Evolutionary conservation across 306 rosid genomes (phyloP).

Genomic region (Dryas alaskensis): DNA sequence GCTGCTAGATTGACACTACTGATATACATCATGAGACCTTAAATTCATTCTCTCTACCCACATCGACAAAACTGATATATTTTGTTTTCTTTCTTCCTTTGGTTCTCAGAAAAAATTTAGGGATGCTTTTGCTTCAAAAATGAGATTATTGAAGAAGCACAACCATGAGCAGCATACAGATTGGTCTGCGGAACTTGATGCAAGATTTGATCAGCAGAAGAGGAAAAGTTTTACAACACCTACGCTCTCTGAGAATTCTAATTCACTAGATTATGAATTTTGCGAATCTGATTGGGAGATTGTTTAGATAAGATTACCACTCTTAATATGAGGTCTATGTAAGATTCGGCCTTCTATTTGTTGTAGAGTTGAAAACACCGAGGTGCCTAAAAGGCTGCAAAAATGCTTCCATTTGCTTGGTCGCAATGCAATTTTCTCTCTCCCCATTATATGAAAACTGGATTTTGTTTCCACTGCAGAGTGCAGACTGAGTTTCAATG

Average conservation of each 20-base stretch:
- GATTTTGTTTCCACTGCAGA: too few relatives aligned
- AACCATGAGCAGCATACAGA: too few relatives aligned
- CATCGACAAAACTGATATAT: not conserved
- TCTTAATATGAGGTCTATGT: not conserved
- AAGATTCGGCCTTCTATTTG: not conserved
- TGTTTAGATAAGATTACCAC: slow-evolving; percentile 1
- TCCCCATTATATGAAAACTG: too few relatives aligned
- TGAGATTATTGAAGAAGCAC: slow-evolving; percentile 6
- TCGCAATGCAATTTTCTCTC: not conserved
- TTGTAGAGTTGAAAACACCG: not conserved
- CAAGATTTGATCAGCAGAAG: not conserved
- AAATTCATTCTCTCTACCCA: not conserved
- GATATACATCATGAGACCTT: not conserved
- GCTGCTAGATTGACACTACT: not conserved
- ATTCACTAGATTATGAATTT: slow-evolving; percentile 7
- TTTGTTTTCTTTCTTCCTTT: not conserved
- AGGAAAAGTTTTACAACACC: not conserved
- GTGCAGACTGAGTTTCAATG: too few relatives aligned
- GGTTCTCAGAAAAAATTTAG: slow-evolving; percentile 5
- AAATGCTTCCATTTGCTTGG: slow-evolving; percentile 1
- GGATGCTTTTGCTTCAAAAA: slow-evolving; percentile 10
- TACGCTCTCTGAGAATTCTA: not conserved
- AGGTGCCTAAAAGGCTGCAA: not conserved
- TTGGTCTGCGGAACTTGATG: too few relatives aligned
- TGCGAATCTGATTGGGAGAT: slow-evolving; percentile 15